Evolutionary conservation across 257 asterid species (phyloP).

Genomic region (Euphrasia confusa): DNA sequence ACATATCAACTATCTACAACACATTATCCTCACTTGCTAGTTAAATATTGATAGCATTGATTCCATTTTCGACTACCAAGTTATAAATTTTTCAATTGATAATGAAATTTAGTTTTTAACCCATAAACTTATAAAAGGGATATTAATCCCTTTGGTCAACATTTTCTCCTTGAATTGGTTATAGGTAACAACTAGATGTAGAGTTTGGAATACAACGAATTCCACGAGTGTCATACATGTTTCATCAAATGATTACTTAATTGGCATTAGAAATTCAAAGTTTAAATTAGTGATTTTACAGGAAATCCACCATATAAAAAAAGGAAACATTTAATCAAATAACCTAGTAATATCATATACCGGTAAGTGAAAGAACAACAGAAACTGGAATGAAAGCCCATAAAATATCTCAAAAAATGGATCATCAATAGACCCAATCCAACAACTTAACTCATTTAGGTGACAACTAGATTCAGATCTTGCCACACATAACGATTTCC

Average conservation of each 20-base stretch:
- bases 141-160: not conserved
- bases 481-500: no score
- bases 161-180: not conserved
- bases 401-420: no score
- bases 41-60: not conserved
- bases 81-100: not conserved
- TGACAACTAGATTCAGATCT: not conserved
- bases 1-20: not conserved
- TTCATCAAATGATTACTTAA: not conserved
- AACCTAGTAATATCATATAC: no score
- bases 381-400: no score
- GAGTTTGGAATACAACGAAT: not conserved
- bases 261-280: no score
- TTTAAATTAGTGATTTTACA: no score
- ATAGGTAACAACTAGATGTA: not conserved
- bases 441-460: not conserved
- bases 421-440: conserved; percentile 17
- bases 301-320: no score
- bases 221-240: not conserved
- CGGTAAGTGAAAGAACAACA: no score
- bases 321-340: no score
- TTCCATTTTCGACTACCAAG: no score
- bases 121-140: not conserved
- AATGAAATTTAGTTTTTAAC: not conserved
- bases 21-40: not conserved